A percentile compares a stretch with the other conserved stretches of the same genome.
phyloP scores from a whole-genome alignment of 495 filamentous ascomycete genomes.

The Xylaria flabelliformis region DNA sequence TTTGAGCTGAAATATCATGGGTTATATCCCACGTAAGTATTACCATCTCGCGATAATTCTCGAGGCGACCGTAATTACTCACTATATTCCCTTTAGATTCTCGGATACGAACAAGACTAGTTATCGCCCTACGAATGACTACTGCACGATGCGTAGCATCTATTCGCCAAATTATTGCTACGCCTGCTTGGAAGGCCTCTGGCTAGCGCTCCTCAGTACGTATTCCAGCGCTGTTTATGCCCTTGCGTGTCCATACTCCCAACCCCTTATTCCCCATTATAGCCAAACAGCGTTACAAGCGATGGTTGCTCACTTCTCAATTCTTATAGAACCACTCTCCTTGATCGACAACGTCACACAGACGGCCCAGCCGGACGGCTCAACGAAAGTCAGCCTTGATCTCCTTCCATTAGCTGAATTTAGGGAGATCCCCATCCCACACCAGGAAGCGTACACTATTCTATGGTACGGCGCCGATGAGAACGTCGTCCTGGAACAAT shows the following conservation, averaged over 20 bases:
- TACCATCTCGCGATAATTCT: background rate
- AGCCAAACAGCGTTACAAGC: no score
- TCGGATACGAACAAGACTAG: conserved; percentile 30
- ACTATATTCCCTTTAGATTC: conserved; percentile 26
- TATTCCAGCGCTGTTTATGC: background rate
- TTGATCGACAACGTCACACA: conserved; percentile 36
- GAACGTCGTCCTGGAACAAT: conserved; percentile 25
- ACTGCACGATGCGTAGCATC: conserved; percentile 35
- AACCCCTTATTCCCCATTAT: no score
- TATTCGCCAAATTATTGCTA: conserved; percentile 34
- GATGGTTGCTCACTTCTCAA: background rate
- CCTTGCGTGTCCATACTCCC: background rate
- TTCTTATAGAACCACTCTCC: conserved; percentile 12
- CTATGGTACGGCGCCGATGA: conserved; percentile 36
- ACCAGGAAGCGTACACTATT: conserved; percentile 32
- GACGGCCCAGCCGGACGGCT: conserved; percentile 21
- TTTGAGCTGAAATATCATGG: conserved; percentile 33
- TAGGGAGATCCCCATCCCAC: conserved; percentile 29
- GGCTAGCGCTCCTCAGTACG: conserved; percentile 32
- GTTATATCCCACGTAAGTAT: conserved; percentile 39
- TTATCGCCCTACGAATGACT: conserved; percentile 36
- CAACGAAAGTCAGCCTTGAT: conserved; percentile 32
- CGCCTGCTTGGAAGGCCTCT: conserved; percentile 36
- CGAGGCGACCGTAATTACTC: background rate
- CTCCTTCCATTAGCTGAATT: conserved; percentile 34